Conservation (phyloP, 1,139 yeast genomes). For the Geotrichum phurueaensis region DNA sequence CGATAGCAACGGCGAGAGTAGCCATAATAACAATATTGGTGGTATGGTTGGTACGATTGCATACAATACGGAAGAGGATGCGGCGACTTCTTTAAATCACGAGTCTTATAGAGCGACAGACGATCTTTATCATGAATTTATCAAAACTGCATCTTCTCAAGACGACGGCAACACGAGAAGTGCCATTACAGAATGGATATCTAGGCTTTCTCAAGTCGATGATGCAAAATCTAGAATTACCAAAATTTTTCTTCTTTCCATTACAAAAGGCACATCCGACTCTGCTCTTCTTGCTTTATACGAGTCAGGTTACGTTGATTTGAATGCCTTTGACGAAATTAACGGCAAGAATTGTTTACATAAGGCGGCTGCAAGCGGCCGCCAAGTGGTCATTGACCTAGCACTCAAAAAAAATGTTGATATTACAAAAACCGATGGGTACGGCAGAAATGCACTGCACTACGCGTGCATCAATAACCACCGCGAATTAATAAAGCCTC, state of each 20-base stretch:
- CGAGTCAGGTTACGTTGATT: conserved; percentile 37
- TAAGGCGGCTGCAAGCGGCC: conserved; percentile 40
- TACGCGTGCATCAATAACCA: conserved; percentile 57
- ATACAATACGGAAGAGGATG: background rate
- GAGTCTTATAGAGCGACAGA: conserved; percentile 34
- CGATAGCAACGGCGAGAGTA: background rate
- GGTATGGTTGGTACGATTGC: background rate
- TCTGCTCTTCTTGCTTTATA: conserved; percentile 39
- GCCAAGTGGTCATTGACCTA: conserved; percentile 38
- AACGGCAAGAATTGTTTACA: conserved; percentile 43
- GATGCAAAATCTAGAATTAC: conserved; percentile 48
- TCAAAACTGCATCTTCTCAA: conserved; percentile 48
- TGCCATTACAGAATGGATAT: conserved; percentile 42
- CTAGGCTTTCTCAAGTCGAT: conserved; percentile 44
- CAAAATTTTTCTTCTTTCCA: conserved; percentile 57
- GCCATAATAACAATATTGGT: background rate
- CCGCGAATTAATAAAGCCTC: conserved; percentile 30
- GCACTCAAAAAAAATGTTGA: conserved; percentile 34
- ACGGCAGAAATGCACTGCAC: conserved; percentile 81
- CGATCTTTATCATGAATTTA: conserved; percentile 61
- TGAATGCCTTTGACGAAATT: conserved; percentile 40
- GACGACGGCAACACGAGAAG: conserved; percentile 27
- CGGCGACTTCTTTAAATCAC: background rate
- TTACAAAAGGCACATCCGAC: conserved; percentile 44
- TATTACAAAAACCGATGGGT: conserved; percentile 48